Conservation (phyloP, 352 stramenopile species). For the Pythium utonaiense region DNA sequence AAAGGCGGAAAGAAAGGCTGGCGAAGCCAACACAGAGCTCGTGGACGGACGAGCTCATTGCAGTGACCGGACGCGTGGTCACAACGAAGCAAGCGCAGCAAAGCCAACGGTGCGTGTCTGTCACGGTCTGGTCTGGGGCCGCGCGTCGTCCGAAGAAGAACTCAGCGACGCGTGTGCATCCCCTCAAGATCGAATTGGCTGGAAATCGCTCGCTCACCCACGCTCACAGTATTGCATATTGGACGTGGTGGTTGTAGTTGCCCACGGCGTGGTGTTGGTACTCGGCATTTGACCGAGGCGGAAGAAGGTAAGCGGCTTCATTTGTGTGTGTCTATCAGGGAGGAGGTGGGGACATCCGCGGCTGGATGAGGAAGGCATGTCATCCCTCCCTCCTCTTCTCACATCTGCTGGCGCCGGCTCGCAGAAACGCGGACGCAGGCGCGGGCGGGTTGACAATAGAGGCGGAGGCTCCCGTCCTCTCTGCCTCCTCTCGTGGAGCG, state of each 20-base stretch:
- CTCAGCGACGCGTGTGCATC: conserved; percentile 2
- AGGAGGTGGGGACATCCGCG: neutral
- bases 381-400: conserved; percentile 8
- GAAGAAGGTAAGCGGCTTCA: neutral
- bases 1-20: neutral
- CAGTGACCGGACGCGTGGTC: neutral
- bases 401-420: conserved; percentile 1
- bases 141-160: neutral
- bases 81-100: neutral
- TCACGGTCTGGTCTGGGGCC: too few relatives aligned
- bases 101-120: neutral
- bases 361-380: conserved; percentile 7
- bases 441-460: conserved; percentile 1
- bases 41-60: neutral
- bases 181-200: conserved; percentile 1
- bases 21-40: neutral
- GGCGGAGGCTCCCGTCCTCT: neutral
- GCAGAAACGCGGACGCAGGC: conserved; percentile 2
- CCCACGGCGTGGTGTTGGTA: neutral
- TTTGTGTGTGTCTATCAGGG: too few relatives aligned
- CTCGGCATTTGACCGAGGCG: neutral
- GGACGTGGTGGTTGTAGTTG: neutral
- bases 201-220: neutral
- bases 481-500: neutral
- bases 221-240: too few relatives aligned